Evolutionary conservation across 768 basidiomycete species (phyloP).

Genomic region (Fibroporia radiculosa): DNA sequence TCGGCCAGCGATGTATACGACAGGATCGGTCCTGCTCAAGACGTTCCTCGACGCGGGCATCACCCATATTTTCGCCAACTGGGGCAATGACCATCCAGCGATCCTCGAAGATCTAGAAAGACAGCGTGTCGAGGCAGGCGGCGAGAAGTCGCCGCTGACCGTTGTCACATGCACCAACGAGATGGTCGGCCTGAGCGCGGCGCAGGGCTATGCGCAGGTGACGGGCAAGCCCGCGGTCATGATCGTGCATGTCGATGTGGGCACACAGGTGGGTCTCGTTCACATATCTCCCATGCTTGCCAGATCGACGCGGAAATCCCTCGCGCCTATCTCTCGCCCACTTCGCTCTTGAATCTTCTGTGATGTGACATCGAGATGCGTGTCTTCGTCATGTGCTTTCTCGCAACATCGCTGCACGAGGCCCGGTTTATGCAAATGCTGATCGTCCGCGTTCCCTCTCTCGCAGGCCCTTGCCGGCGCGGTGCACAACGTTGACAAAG

Average conservation of each 20-base stretch:
- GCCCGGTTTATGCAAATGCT: too few species aligned
- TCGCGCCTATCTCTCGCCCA: too few species aligned
- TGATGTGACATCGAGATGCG: too few species aligned
- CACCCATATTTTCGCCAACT: conserved; percentile 66
- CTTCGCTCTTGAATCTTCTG: too few species aligned
- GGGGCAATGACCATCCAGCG: conserved; percentile 72
- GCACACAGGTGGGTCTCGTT: conserved; percentile 43
- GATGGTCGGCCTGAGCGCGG: conserved; percentile 67
- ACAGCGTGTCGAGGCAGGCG: conserved; percentile 35
- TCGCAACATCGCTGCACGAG: too few species aligned
- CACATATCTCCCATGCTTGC: too few species aligned
- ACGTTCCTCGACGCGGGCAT: conserved; percentile 49
- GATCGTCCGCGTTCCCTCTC: too few species aligned
- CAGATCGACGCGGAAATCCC: too few species aligned
- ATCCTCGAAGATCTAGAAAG: conserved; percentile 62
- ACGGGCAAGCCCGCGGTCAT: conserved; percentile 63
- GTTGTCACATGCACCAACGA: conserved; percentile 70
- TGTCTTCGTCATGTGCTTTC: too few species aligned
- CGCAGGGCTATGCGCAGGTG: conserved; percentile 63
- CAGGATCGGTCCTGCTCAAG: conserved; percentile 54
- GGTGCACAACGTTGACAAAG: conserved; percentile 62
- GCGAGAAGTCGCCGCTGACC: conserved; percentile 32
- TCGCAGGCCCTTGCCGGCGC: conserved; percentile 58
- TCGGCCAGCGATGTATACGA: conserved; percentile 42
- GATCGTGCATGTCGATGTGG: conserved; percentile 69